Evolutionary conservation across 495 filamentous ascomycete genomes (phyloP), one percentile per base, ranked within the genome.

Genomic region (Neurospora sp.): DNA sequence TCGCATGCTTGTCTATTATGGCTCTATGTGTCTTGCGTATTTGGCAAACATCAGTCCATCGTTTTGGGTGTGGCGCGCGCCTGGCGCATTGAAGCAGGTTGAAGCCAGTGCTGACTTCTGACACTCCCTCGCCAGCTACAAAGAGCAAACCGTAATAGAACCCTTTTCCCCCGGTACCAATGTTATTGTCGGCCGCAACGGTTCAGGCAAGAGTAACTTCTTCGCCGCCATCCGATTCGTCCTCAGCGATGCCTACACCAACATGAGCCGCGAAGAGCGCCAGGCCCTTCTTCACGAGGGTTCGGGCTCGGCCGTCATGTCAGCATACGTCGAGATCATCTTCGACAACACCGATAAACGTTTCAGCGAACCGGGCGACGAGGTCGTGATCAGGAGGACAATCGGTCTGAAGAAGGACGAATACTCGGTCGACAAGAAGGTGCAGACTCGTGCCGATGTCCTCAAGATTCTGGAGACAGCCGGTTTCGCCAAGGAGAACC

Each of bases 161-260:
- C 95, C 96, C 71, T 99, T 99, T 83, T 98, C 94, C 11, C 93
- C 96, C 9, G 96, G 96, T 79, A 94, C 94, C 84, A 99, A 99
- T 88, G 93, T 99, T 72, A 98, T 99, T 78, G 96, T 99, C 77
- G 96, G 96, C 73, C 96, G 96, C 83, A 99, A 99, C 88, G 96
- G 96, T 75, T 97, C 96, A 3, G 96, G 96, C 77, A 99, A 99
- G 86, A 97, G 94, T 81, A 99, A 99, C 85, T 99, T 99, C 89
- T 99, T 99, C 83, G 96, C 95, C 54, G 96, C 96, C 39, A 98
- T 99, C 84, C 94, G 94, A 27, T 99, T 99, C 81, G 96, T 98
- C 35, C 91, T 99, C 74, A 96, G 94, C 81, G 94, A 99, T 90
- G 94, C 93, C 71, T 99, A 99, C 83, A 95, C 92, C 27, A 93